Evolutionary conservation across 305 asterid genomes (phyloP), one percentile per base, ranked within the genome.

Genomic region (Caryopteris hybrid): DNA sequence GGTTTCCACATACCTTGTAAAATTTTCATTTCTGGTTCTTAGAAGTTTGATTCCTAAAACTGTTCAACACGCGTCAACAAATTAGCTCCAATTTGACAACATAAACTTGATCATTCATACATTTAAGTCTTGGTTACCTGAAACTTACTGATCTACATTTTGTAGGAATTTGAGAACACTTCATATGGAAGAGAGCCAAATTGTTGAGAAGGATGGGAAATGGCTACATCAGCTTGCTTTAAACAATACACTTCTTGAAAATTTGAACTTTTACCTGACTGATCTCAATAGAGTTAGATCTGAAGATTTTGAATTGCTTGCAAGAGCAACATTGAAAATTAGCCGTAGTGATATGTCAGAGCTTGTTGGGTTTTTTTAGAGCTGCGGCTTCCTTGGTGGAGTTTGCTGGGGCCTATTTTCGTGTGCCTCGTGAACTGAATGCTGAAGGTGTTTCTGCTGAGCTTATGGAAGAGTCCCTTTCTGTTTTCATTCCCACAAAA

Each of bases 201-300:
- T 94, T 45, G 17, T 4, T 39, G 99, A 89, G 78, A 80, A 70
- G 2, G 96, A 84, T 46, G 96, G 94, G 14, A 84, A 85, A 39
- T 94, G 99, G 99, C 80, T 89, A 56, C 93, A 78, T 20, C 93
- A 87, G 83, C 89, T 94, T 46, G 95, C 99, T 68, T 25, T 47
- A 69, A 86, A 80, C 81, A 88, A 91, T 74, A 73, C 69, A 6
- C 80, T 74, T 70, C 95, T 94, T 50, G 95, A 91, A 70, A 61
- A 71, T 70, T 70, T 94, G 41, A 94, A 91, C 73, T 88, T 91
- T 70, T 94, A 91, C 76, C 76, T 79, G 88, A 86, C 97, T 13
- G 86, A 91, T 11, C 84, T 91, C 17, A 23, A 9, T 53, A 53
- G 45, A 47, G 78, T 87, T 61, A 73, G 61, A 66, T 69, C 75